Evolutionary conservation across 2,329 filamentous ascomycete genomes (phyloP).

Genomic region (Dendryphion nanum): DNA sequence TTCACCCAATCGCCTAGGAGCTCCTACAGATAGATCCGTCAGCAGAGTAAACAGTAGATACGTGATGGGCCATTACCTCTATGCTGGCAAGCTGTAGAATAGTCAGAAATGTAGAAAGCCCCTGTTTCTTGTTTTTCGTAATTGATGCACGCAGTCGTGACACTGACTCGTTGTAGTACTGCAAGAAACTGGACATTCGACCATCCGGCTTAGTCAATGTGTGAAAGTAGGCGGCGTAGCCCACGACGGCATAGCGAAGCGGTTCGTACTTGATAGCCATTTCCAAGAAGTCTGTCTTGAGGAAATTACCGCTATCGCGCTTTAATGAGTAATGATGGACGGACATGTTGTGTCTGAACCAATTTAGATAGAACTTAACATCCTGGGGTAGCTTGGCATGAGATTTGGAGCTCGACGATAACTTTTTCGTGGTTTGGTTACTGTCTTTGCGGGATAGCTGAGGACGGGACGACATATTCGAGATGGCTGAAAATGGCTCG

Average conservation of each 20-base stretch:
- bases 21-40: conserved; percentile 58
- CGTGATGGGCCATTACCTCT: conserved; percentile 60
- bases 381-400: conserved; percentile 56
- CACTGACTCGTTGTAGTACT: conserved; percentile 88
- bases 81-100: conserved; percentile 91
- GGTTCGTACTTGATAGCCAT: conserved; percentile 76
- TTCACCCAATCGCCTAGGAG: conserved; percentile 96
- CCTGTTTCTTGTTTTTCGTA: conserved; percentile 68
- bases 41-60: conserved; percentile 1
- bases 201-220: conserved; percentile 69
- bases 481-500: conserved; percentile 39
- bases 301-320: conserved; percentile 69
- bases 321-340: conserved; percentile 81
- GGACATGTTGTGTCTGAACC: conserved; percentile 74
- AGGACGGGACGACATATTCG: conserved; percentile 23
- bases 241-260: conserved; percentile 80
- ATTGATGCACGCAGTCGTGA: conserved; percentile 71
- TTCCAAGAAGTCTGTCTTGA: conserved; percentile 68
- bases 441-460: conserved; percentile 34
- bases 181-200: conserved; percentile 76
- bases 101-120: conserved; percentile 73
- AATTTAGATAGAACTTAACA: conserved; percentile 74
- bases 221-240: conserved; percentile 85
- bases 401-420: conserved; percentile 11
- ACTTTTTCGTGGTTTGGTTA: conserved; percentile 22